A percentile compares a stretch with the other conserved stretches of the same genome.
phyloP scores from a whole-genome alignment of 306 rosid species.

The Leucaena leucocephala region DNA sequence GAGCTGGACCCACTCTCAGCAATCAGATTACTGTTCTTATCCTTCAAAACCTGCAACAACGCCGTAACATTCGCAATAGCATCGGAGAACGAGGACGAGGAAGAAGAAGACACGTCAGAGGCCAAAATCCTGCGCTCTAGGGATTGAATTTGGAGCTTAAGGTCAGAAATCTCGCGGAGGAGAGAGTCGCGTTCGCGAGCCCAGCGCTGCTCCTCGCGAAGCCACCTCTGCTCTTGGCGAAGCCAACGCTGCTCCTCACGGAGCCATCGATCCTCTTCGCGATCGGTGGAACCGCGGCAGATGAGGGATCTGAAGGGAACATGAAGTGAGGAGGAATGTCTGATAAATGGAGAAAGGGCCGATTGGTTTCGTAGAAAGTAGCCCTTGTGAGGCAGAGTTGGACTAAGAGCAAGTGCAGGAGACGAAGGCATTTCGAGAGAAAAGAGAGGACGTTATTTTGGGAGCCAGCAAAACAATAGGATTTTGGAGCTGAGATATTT shows the following conservation, averaged over 20 bases:
- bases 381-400: slow-evolving; percentile 1
- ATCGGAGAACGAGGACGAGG: slow-evolving; percentile 52
- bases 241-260: slow-evolving; percentile 94
- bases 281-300: slow-evolving; percentile 42
- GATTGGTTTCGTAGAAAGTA: not conserved
- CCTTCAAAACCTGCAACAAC: slow-evolving; percentile 68
- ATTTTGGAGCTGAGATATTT: not conserved
- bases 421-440: slow-evolving; percentile 25
- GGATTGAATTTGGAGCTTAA: slow-evolving; percentile 59
- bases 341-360: slow-evolving; percentile 12
- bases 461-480: not conserved
- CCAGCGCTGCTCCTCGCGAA: slow-evolving; percentile 85
- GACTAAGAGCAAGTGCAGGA: slow-evolving; percentile 34
- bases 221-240: slow-evolving; percentile 83
- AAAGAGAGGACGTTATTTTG: slow-evolving; percentile 4
- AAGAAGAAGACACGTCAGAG: slow-evolving; percentile 35
- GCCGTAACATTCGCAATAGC: slow-evolving; percentile 47
- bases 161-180: slow-evolving; percentile 66
- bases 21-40: slow-evolving; percentile 51
- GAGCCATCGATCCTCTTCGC: slow-evolving; percentile 73
- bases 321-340: slow-evolving; percentile 35
- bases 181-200: slow-evolving; percentile 68
- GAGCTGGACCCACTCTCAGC: slow-evolving; percentile 55
- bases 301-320: slow-evolving; percentile 43
- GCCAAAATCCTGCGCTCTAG: slow-evolving; percentile 50